A percentile compares a stretch with the other conserved stretches of the same genome.
Evolutionary conservation across 257 asterid species (phyloP).

Genomic region (Ehretia macrophylla): DNA sequence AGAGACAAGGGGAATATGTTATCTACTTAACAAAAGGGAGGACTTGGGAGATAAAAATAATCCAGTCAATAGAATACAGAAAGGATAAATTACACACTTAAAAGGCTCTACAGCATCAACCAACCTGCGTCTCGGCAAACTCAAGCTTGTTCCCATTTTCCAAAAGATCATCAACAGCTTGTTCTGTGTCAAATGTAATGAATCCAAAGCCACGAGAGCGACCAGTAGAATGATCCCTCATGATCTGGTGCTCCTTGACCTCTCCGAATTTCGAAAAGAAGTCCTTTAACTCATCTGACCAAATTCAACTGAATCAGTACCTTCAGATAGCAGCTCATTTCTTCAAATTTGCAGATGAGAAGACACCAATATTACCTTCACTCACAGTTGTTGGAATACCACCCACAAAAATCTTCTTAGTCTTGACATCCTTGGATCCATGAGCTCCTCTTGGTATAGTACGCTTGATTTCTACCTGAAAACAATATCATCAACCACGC

Average conservation of each 20-base stretch:
- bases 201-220: conserved; percentile 70
- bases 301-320: conserved; percentile 2
- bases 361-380: conserved; percentile 33
- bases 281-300: conserved; percentile 52
- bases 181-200: conserved; percentile 50
- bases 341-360: background rate
- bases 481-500: conserved; percentile 2
- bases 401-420: conserved; percentile 62
- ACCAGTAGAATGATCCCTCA: conserved; percentile 56
- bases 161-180: conserved; percentile 51
- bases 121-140: conserved; percentile 55
- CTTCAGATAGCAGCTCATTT: background rate
- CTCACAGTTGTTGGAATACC: conserved; percentile 50
- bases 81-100: background rate
- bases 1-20: too few relatives aligned
- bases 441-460: conserved; percentile 56
- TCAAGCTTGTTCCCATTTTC: conserved; percentile 55
- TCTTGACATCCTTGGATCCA: conserved; percentile 48
- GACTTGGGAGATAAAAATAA: background rate
- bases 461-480: conserved; percentile 64
- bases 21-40: too few relatives aligned
- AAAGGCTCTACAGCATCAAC: conserved; percentile 1
- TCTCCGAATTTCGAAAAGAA: conserved; percentile 52
- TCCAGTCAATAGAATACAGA: background rate
- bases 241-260: conserved; percentile 60